Base-by-base conservation (phyloP, 768 basidiomycete species). In the Phanerodontia chrysosporium region DNA sequence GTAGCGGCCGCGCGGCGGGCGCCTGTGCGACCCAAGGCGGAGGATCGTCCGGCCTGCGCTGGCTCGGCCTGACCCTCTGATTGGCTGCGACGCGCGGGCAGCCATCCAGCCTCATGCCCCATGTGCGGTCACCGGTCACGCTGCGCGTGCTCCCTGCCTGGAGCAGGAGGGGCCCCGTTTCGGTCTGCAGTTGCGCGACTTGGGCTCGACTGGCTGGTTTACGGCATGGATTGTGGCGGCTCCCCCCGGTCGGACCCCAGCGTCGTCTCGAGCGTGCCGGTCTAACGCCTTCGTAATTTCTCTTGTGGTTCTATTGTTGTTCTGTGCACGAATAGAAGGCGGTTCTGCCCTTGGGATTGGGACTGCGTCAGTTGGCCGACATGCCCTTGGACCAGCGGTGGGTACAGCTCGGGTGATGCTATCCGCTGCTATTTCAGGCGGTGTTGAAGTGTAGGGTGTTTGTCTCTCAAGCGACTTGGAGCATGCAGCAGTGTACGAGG, bases 1-100 rank as follows among this genome's bases (percentile, higher is more conserved):
- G 56, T 27, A 30, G n/a, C 28, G 57, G 49, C 57, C 22, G 57
- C 35, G 8, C 18, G 39, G 24, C 8, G n/a, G 44, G 57, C 57
- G 57, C 49, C 35, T 52, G 18, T 21, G 16, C 24, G 49, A 27
- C 35, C 57, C 57, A 44, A 45, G 36, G 6, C 39, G 45, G 49
- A 29, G 57, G 57, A 45, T 36, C 57, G 48, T 9, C 21, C 39
- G 39, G 39, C 8, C 8, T 42, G 39, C 10, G 39, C 39, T 42
- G 39, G 39, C 39, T 42, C 18, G 39, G 9, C 8, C 39, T 18
- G 8, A 8, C 18, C 10, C 39, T 42, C 39, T 42, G 39, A 42
- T 42, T 42, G 39, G 39, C 39, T 42, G 39, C 32, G 32, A 18
- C 4, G 10, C 39, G 8, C 39, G 8, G 18, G 18, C 18, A 18